Base-by-base conservation (phyloP, 352 stramenopile species). In the Phytopythium ostracodes region DNA sequence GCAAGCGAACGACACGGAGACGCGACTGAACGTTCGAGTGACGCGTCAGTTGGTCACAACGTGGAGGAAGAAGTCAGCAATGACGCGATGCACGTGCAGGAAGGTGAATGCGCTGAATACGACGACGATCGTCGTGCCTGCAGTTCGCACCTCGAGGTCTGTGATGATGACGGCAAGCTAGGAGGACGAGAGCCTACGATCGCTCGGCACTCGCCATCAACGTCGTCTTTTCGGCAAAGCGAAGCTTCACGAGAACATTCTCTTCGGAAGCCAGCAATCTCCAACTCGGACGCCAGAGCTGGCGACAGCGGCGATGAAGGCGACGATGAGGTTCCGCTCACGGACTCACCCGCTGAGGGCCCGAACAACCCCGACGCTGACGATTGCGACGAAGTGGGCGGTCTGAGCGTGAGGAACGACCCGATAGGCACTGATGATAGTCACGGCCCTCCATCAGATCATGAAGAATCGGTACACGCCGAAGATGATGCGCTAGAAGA, bases 351-450 rank as follows among this genome's bases (percentile, higher is more conserved):
- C 20, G 15, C 35, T 4, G 14, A 22, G 29, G 17, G 14, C 0
- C 18, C 40, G 12, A 52, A 18, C 36, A 38, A 50, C 25, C 5
- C 24, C 27, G 38, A 50, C 4, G 14, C 22, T 11, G 57, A 56
- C 27, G 44, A 42, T 18, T 62, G 57, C 33, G 36, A 40, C 17
- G 46, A 63, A 56, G 14, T 54, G 6, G 53, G 53, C 3, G 35
- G 53, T 22, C 33, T 58, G 17, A 44, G 31, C n/a, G n/a, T 60
- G 54, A n/a, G 50, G 6, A 9, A 38, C 14, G 42, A 14, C 20
- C 22, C n/a, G 42, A 22, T 25, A 10, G 11, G 15, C 14, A 15
- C n/a, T 14, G 42, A 1, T 4, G 20, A 25, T 1, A 11, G n/a
- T 6, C 8, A 49, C 20, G 20, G n/a, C 10, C 22, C 18, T 7